phyloP scores from a whole-genome alignment of 2,329 filamentous ascomycete species.

The Capronia coronata region DNA sequence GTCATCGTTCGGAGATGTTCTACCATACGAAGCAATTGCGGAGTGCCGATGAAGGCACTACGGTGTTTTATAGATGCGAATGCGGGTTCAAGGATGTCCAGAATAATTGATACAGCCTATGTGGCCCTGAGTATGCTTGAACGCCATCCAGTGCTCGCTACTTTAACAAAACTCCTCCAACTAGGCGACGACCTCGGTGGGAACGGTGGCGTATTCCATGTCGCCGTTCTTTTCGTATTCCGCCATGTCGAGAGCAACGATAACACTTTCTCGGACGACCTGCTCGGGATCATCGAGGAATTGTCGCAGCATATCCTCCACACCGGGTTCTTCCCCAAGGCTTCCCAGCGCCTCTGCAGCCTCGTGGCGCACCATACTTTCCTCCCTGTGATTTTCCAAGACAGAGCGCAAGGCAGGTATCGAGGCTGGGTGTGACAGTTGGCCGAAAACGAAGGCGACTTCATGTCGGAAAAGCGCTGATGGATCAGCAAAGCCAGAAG shows the following conservation, averaged over 20 bases:
- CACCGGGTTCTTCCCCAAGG: slow-evolving; percentile 85
- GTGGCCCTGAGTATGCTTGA: neutral
- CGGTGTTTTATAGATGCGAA: slow-evolving; percentile 81
- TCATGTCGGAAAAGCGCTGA: slow-evolving; percentile 96
- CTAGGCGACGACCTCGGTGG: slow-evolving; percentile 33
- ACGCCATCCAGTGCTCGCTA: slow-evolving; percentile 14
- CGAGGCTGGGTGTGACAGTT: slow-evolving; percentile 91
- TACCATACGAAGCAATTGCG: slow-evolving; percentile 81
- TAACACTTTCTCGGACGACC: slow-evolving; percentile 88
- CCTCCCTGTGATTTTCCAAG: slow-evolving; percentile 72
- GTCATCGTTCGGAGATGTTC: slow-evolving; percentile 72
- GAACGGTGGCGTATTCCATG: slow-evolving; percentile 85
- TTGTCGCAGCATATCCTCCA: slow-evolving; percentile 73
- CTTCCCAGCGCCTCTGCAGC: slow-evolving; percentile 93
- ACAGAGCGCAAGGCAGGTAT: slow-evolving; percentile 79
- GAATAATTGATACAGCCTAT: slow-evolving; percentile 33
- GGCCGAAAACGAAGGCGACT: slow-evolving; percentile 96
- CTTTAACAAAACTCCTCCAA: slow-evolving; percentile 1
- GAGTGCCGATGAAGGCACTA: slow-evolving; percentile 90
- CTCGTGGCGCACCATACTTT: slow-evolving; percentile 95
- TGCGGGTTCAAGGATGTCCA: slow-evolving; percentile 64
- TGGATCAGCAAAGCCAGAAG: slow-evolving; percentile 74
- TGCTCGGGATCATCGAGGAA: slow-evolving; percentile 88
- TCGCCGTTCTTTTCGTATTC: slow-evolving; percentile 89
- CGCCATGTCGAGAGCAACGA: slow-evolving; percentile 96